Conservation (phyloP, 306 rosid species). For the Castanea sativa region DNA sequence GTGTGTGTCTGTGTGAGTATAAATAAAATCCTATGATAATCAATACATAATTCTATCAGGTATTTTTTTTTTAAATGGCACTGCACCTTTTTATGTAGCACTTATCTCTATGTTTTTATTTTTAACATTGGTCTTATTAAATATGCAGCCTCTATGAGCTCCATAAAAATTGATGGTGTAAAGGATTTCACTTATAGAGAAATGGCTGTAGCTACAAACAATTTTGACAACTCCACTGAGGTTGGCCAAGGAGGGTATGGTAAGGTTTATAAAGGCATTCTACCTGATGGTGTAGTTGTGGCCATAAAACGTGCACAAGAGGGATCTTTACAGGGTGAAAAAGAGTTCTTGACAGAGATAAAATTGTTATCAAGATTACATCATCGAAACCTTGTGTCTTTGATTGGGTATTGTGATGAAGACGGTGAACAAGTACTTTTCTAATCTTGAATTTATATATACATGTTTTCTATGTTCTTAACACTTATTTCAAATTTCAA, state of each 20-base stretch:
- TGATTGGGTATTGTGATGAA: conserved; percentile 82
- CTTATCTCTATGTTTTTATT: background rate
- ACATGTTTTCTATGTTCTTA: too few species aligned
- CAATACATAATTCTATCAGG: background rate
- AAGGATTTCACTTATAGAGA: conserved; percentile 69
- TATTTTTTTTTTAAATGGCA: background rate
- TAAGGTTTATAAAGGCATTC: conserved; percentile 79
- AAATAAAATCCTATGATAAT: background rate
- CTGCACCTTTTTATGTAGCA: background rate
- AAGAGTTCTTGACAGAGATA: conserved; percentile 90
- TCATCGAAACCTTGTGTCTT: conserved; percentile 81
- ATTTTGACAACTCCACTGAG: conserved; percentile 51
- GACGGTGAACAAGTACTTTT: conserved; percentile 68
- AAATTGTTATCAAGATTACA: conserved; percentile 84
- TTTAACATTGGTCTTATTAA: background rate
- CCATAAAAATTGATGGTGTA: conserved; percentile 72
- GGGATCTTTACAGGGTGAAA: conserved; percentile 89
- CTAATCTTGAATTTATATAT: background rate
- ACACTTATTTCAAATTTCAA: too few species aligned
- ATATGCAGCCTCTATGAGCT: conserved; percentile 56
- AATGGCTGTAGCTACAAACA: conserved; percentile 62
- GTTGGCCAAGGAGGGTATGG: conserved; percentile 98
- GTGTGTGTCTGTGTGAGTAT: background rate
- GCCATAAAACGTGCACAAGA: conserved; percentile 87
- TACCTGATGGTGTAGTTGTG: conserved; percentile 53